Base-by-base conservation (phyloP, 192 early-diverging fungal genomes). In the Phlyctochytrium arcticum region DNA sequence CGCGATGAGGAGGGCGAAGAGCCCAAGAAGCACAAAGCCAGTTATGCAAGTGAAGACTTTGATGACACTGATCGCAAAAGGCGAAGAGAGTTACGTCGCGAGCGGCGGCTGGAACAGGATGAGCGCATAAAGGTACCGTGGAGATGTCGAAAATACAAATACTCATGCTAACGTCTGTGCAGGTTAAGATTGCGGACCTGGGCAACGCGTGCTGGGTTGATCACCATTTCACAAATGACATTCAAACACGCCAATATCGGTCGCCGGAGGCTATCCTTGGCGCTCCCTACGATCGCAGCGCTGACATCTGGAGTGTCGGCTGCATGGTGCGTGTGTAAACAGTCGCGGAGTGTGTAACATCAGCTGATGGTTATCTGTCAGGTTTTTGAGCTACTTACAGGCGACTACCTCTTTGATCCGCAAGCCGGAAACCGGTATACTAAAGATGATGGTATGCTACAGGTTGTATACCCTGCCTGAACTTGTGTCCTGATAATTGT, bases 241-340 rank as follows among this genome's bases (percentile, higher is more conserved):
- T 98, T 59, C 96, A 98, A 77, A 98, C 96, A 36, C 88, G 96
- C 51, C 93, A 98, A 72, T 98, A 98, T 68, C 87, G 96, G 56
- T 90, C 88, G 7, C 96, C 96, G 26, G 96, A 98, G 69, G 96
- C 94, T 2, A 94, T 96, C 55, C 75, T 96, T 19, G 96, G 96
- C 3, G 79, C 87, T 23, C 77, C 82, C 35, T 98, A 95, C 87
- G 88, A 92, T 33, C 61, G 87, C 5, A 87, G 85, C 30, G 88
- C 93, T 5, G 96, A 98, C 70, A 85, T 95, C 27, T 98, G 96
- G 96, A 92, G 89, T 57, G 78, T 95, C 33, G 96, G 91, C 17
- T 95, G 93, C 75, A 88, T 98, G 79, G 78, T 92, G 67, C 36
- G 61, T 39, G 24, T 23, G 42, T 5, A 24, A 26, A 24, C 3